phyloP scores from a whole-genome alignment of 2,329 filamentous ascomycete species.

The Neofusicoccum sp. region DNA sequence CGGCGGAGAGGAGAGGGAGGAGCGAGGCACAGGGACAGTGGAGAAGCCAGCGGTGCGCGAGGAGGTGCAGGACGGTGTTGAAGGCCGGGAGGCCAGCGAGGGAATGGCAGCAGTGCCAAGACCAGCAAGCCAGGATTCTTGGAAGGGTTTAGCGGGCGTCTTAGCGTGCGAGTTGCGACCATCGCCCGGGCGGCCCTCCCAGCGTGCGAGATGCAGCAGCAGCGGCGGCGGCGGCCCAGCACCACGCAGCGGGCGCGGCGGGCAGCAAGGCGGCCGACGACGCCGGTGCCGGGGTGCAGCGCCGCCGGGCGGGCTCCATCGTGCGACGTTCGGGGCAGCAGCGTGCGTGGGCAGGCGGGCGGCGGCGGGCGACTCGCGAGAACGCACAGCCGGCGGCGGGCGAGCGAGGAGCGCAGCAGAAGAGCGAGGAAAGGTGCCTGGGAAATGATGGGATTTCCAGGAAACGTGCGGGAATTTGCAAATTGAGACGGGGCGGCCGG shows the following conservation, averaged over 20 bases:
- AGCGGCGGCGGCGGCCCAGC: background rate
- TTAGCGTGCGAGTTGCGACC: background rate
- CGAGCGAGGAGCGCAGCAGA: conserved; percentile 11
- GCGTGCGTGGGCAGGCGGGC: background rate
- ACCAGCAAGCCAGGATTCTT: background rate
- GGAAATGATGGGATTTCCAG: conserved; percentile 3
- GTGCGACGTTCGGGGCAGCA: conserved; percentile 1
- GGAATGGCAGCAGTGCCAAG: background rate
- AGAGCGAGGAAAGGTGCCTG: conserved; percentile 7
- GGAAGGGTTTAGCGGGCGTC: background rate
- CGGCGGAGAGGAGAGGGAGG: conserved; percentile 3
- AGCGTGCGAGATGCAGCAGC: background rate
- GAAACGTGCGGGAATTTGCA: background rate
- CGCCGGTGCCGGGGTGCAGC: background rate
- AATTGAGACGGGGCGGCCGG: too few relatives aligned
- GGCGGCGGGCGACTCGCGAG: background rate
- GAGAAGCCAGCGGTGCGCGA: conserved; percentile 7
- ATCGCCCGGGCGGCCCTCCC: background rate
- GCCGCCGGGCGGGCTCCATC: background rate
- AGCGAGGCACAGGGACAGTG: conserved; percentile 7
- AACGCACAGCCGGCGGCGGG: background rate
- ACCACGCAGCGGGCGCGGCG: conserved; percentile 3
- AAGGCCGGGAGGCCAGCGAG: conserved; percentile 13
- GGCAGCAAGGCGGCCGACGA: background rate
- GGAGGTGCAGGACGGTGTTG: conserved; percentile 13